Conservation (phyloP, 768 basidiomycete species). For the Xerocomellus amylosporus region DNA sequence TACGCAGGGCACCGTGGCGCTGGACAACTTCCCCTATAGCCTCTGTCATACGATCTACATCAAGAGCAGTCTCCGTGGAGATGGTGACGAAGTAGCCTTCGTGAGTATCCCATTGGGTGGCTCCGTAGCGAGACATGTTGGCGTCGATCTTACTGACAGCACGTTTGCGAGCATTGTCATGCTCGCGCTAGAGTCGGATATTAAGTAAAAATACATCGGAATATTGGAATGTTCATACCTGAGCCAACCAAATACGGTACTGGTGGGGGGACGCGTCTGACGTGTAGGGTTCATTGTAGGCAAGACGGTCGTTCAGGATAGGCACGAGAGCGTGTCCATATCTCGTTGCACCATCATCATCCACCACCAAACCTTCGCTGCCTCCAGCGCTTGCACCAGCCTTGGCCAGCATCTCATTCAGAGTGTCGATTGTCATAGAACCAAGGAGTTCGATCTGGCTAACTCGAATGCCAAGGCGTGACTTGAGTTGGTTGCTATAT, state of each 20-base stretch:
- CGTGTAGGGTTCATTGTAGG: slow-evolving; percentile 32
- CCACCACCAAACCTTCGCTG: slow-evolving; percentile 5
- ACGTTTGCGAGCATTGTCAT: slow-evolving; percentile 30
- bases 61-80: slow-evolving; percentile 24
- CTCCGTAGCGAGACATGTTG: slow-evolving; percentile 33
- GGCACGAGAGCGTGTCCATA: slow-evolving; percentile 30
- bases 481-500: slow-evolving; percentile 30
- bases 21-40: slow-evolving; percentile 27
- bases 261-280: slow-evolving; percentile 27
- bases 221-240: slow-evolving; percentile 15
- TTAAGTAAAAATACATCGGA: background rate
- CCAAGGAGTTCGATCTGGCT: slow-evolving; percentile 26
- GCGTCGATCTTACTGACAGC: slow-evolving; percentile 28
- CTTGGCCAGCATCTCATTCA: slow-evolving; percentile 28
- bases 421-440: slow-evolving; percentile 20
- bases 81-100: slow-evolving; percentile 25
- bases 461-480: slow-evolving; percentile 25
- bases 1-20: slow-evolving; percentile 31
- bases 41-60: slow-evolving; percentile 26
- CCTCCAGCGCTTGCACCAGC: slow-evolving; percentile 8
- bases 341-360: slow-evolving; percentile 28
- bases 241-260: slow-evolving; percentile 33
- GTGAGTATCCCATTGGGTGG: slow-evolving; percentile 33
- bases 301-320: slow-evolving; percentile 30
- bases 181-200: slow-evolving; percentile 19